Percentiles rank a stretch among this genome's conserved stretches.
phyloP scores from a whole-genome alignment of 129 eudicot species.

The Flaveria ramosissima region DNA sequence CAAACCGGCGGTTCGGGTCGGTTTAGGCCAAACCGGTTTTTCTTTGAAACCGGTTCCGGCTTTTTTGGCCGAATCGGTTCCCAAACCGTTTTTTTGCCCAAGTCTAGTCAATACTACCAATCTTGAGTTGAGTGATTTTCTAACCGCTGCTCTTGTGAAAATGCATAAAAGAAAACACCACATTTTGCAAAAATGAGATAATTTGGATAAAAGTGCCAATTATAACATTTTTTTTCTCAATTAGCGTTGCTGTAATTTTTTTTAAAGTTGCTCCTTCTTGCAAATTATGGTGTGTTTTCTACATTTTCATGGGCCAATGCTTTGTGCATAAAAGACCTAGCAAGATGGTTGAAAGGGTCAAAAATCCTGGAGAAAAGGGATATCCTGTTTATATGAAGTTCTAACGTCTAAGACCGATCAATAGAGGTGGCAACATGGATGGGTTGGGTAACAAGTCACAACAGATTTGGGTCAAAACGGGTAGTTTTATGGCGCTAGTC shows the following conservation, averaged over 20 bases:
- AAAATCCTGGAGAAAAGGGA: neutral
- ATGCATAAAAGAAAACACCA: neutral
- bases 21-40: too few species aligned
- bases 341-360: neutral
- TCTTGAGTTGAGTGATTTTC: neutral
- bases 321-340: conserved; percentile 3
- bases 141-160: neutral
- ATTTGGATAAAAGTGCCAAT: neutral
- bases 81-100: too few species aligned
- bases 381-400: conserved; percentile 8
- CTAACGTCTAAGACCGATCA: neutral
- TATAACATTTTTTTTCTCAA: neutral
- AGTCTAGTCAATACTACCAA: neutral
- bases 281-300: too few species aligned
- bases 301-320: neutral
- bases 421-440: neutral
- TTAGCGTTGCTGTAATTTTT: neutral
- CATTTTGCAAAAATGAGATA: neutral
- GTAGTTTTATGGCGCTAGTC: neutral
- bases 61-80: too few species aligned
- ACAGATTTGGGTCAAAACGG: neutral
- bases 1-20: too few species aligned
- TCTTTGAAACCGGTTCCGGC: too few species aligned
- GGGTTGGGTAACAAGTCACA: neutral
- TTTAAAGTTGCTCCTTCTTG: too few species aligned